These are phyloP conservation scores for Eucalyptus paniculata DNA, from an alignment of 345 rosid genomes.

Conservation along the genomic window DNA sequence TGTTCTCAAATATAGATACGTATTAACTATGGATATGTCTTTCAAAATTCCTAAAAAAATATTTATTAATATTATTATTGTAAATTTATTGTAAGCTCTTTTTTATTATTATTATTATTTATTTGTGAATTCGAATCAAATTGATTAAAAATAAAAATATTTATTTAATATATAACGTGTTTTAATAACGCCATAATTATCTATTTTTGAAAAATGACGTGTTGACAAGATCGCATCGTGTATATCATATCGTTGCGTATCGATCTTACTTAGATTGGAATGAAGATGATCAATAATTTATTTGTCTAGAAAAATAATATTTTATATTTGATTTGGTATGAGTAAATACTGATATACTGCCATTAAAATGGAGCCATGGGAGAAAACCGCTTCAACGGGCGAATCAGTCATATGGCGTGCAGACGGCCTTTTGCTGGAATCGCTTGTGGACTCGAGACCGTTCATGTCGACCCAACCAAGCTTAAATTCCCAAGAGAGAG, in stretches of 20 bases:
- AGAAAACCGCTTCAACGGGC: neutral
- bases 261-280: neutral
- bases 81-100: no score
- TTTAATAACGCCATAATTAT: no score
- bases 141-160: no score
- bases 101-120: no score
- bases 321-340: neutral
- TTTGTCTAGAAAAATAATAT: neutral
- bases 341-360: neutral
- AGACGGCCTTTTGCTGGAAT: neutral
- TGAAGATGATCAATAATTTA: neutral
- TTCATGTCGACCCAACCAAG: neutral
- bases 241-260: fast-evolving
- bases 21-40: no score
- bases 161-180: no score
- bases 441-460: neutral
- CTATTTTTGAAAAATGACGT: no score
- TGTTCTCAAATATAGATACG: no score
- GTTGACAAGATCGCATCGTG: fast-evolving
- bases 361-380: neutral
- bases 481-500: neutral
- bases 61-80: no score
- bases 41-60: no score
- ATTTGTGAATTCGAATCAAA: no score
- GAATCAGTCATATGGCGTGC: neutral